Evolutionary conservation across 225 moss, liverwort and hornwort species (phyloP).

Genomic region (Neckera pumila): DNA sequence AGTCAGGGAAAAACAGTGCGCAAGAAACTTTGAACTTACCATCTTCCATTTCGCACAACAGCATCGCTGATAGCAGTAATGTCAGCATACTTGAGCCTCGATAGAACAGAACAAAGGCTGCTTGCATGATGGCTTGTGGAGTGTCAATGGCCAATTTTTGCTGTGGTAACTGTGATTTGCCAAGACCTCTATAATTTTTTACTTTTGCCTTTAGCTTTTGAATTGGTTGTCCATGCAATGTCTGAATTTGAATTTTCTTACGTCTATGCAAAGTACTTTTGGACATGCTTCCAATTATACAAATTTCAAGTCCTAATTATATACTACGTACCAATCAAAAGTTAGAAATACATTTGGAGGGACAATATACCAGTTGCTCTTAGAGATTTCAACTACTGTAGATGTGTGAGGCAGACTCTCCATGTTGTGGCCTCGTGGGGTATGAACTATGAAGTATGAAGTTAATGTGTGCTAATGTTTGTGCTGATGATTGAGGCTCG

Average conservation of each 20-base stretch:
- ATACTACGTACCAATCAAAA: no score
- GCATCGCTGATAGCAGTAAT: background rate
- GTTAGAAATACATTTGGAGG: background rate
- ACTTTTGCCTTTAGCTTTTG: background rate
- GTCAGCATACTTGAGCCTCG: conserved; percentile 16
- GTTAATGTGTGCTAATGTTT: background rate
- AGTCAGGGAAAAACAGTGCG: background rate
- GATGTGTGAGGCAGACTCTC: fast-evolving
- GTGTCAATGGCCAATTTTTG: background rate
- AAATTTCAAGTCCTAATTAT: background rate
- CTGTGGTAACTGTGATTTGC: background rate
- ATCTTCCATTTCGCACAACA: background rate
- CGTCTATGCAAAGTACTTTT: background rate
- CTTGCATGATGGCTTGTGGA: background rate
- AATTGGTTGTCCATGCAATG: background rate
- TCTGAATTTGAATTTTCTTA: background rate
- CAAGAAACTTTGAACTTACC: background rate
- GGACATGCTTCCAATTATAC: no score
- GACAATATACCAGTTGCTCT: background rate
- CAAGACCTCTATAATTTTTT: background rate
- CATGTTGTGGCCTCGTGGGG: background rate
- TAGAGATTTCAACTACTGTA: background rate
- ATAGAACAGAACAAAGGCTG: background rate
- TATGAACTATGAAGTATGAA: no score
- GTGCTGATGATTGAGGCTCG: background rate